A percentile compares a stretch with the other conserved stretches of the same genome.
Conservation (phyloP, 352 stramenopile genomes). For the Phytophthora melonis region DNA sequence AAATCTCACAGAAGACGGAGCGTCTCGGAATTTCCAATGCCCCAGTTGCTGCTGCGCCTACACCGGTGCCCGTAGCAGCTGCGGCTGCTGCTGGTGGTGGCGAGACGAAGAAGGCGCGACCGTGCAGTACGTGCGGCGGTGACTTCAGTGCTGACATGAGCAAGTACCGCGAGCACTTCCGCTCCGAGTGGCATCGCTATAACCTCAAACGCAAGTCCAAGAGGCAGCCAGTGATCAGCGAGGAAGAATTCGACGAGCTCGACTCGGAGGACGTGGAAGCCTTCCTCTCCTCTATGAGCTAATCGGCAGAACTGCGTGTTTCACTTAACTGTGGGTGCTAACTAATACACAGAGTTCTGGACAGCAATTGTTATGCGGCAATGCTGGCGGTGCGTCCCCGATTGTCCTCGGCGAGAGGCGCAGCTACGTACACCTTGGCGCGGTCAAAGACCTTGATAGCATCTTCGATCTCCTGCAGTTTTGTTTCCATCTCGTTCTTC, state of each 20-base stretch:
- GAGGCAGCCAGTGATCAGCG: conserved; percentile 77
- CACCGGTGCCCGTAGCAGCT: conserved; percentile 4
- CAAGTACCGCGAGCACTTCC: conserved; percentile 95
- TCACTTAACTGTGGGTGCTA: conserved; percentile 16
- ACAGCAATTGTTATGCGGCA: conserved; percentile 28
- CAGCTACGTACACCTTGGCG: conserved; percentile 86
- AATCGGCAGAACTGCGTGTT: conserved; percentile 33
- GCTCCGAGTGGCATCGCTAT: conserved; percentile 96
- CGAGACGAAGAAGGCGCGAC: conserved; percentile 58
- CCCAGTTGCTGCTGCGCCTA: conserved; percentile 17
- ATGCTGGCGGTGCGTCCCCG: conserved; percentile 31
- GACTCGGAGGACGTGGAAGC: conserved; percentile 63
- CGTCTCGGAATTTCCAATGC: conserved; percentile 58
- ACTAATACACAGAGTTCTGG: conserved; percentile 25
- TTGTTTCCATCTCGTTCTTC: conserved; percentile 84
- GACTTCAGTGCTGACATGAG: conserved; percentile 88
- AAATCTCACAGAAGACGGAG: conserved; percentile 91
- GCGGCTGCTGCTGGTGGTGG: conserved; percentile 13
- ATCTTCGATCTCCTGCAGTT: conserved; percentile 91
- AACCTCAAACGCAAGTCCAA: conserved; percentile 98
- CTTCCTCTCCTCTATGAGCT: conserved; percentile 77
- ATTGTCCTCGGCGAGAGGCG: conserved; percentile 33
- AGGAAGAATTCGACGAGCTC: conserved; percentile 68
- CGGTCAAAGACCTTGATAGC: conserved; percentile 91
- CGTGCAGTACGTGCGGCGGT: conserved; percentile 94